Base-by-base conservation (phyloP, 768 basidiomycete genomes). In the Tylopilus sp. region DNA sequence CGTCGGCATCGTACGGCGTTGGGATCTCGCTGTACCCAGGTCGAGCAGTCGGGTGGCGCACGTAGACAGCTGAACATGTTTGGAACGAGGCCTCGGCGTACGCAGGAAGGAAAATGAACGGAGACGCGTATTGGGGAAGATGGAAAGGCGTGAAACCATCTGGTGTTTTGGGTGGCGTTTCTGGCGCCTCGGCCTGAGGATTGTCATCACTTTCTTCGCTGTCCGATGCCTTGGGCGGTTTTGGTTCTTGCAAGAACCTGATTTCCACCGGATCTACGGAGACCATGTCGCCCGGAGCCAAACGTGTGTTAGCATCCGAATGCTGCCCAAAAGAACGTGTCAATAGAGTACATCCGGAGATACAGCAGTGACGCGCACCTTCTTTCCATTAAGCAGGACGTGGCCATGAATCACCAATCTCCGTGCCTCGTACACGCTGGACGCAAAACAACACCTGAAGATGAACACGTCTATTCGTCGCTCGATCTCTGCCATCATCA, bases 401-500 rank as follows among this genome's bases (percentile, higher is more conserved):
- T 88, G 78, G 0, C 95, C 93, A 54, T 92, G 89, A 19, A 94
- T 76, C 60, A 98, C 87, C 61, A 98, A 71, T 55, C 87, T 74
- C 60, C 93, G 77, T 4, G 97, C 97, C 61, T 92, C 87, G 69
- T 94, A 97, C 43, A 95, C 87, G 64, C 89, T 93, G 55, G 84
- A 81, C 26, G 86, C 87, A 60, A 98, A 86, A 67, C 95, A 96
- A 51, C 83, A 82, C 44, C 95, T 77, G 72, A 98, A 98, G 45
- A 98, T 72, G 67, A 98, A 83, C 41, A 92, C 86, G 64, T 99
- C 97, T 68, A 99, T 80, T 69, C 97, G 71, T 66, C 94, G 79
- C 77, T 99, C 97, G n/a, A 98, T 80, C 71, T 98, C 92, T 1
- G 83, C 70, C 69, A 95, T 90, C 90, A 98, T 95, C 80, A 99